Conservation (phyloP, 169 alveolate genomes). For the Plasmodium falciparum region DNA sequence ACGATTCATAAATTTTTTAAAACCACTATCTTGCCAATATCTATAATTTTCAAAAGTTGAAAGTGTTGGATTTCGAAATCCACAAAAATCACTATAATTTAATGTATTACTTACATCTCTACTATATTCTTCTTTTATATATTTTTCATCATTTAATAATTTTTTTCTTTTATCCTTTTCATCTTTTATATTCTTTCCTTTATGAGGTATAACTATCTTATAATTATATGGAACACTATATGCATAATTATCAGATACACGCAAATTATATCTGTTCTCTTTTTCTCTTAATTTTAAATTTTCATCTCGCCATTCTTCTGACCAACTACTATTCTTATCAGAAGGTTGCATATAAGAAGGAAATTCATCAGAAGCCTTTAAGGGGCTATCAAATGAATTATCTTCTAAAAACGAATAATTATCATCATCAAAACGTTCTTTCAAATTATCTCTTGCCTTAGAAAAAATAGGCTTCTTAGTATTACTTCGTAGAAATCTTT, state of each 20-base stretch:
- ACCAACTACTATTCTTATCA: slow-evolving; percentile 37
- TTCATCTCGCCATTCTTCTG: slow-evolving; percentile 19
- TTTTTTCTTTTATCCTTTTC: neutral
- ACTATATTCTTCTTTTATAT: slow-evolving; percentile 80
- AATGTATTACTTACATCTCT: slow-evolving; percentile 75
- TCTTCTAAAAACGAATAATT: neutral
- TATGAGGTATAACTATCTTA: slow-evolving; percentile 45
- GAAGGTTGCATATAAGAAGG: slow-evolving; percentile 72
- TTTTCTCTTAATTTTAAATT: slow-evolving; percentile 4
- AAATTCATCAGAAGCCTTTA: slow-evolving; percentile 17
- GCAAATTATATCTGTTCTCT: slow-evolving; percentile 2
- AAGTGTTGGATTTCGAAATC: slow-evolving; percentile 88
- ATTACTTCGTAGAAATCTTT: slow-evolving; percentile 7
- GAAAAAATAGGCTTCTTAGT: slow-evolving; percentile 5
- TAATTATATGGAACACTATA: slow-evolving; percentile 73
- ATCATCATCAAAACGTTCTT: neutral
- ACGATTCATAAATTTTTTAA: slow-evolving; percentile 86
- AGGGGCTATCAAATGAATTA: slow-evolving; percentile 40
- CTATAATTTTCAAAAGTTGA: slow-evolving; percentile 86
- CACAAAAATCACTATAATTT: slow-evolving; percentile 83
- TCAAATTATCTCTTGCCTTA: neutral
- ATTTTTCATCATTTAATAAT: neutral
- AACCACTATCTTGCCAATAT: slow-evolving; percentile 90
- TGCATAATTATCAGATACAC: slow-evolving; percentile 57
- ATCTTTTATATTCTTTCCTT: neutral